These are phyloP conservation scores for Linderniella brevidens DNA, from an alignment of 257 asterid species.

Conservation along the genomic window DNA sequence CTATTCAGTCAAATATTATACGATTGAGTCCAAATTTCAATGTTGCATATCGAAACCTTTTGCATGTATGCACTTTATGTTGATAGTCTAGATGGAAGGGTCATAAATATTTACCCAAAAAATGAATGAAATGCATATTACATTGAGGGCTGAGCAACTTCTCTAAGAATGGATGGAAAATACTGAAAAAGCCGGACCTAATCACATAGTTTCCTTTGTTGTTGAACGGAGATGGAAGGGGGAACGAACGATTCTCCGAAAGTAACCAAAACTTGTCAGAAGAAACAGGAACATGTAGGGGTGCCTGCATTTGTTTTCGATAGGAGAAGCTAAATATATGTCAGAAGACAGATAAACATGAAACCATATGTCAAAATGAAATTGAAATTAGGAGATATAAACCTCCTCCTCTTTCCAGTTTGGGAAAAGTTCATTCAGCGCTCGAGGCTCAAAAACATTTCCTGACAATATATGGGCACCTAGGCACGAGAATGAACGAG, in stretches of 20 bases:
- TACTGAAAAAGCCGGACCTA: constrained; percentile 31
- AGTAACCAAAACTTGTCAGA: constrained; percentile 90
- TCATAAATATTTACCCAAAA: too few species aligned
- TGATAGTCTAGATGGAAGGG: too few species aligned
- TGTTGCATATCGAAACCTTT: too few species aligned
- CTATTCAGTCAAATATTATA: constrained; percentile 1
- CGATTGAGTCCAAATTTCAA: too few species aligned
- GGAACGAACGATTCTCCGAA: constrained; percentile 41
- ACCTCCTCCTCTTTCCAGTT: constrained; percentile 82
- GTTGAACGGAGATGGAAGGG: constrained; percentile 78
- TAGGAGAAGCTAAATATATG: constrained; percentile 4
- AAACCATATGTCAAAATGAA: not conserved
- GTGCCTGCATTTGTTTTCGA: constrained; percentile 47
- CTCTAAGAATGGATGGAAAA: not conserved
- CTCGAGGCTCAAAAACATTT: constrained; percentile 89
- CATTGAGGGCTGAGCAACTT: not conserved
- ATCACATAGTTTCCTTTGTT: constrained; percentile 83
- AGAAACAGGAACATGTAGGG: constrained; percentile 72
- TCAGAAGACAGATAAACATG: constrained; percentile 1
- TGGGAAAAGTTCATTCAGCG: constrained; percentile 88
- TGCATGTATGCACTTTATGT: too few species aligned
- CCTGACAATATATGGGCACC: constrained; percentile 97
- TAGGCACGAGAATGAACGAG: constrained; percentile 15
- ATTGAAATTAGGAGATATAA: constrained; percentile 10
- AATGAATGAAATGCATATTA: not conserved